These are phyloP conservation scores for Aspergillus tamarii DNA, from an alignment of 2,329 filamentous ascomycete species.

Conservation along the genomic window DNA sequence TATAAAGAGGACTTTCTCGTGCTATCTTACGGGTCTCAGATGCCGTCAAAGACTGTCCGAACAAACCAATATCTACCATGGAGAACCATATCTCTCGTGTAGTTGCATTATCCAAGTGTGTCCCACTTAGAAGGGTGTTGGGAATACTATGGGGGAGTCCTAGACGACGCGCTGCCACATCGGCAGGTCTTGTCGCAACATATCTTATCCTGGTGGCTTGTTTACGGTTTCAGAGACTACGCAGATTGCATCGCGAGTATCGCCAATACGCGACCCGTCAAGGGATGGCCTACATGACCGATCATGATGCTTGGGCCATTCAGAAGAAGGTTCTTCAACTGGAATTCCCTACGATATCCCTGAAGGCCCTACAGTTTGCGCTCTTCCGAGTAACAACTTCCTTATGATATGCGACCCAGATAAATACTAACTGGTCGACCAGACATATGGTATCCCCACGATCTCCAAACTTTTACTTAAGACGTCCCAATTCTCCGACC, in stretches of 20 bases:
- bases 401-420: neutral
- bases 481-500: constrained; percentile 53
- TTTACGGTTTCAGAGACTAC: constrained; percentile 35
- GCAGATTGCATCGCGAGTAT: constrained; percentile 43
- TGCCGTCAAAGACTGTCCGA: neutral
- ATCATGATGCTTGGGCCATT: constrained; percentile 56
- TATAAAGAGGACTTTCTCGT: neutral
- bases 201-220: constrained; percentile 30
- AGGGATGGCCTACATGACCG: constrained; percentile 54
- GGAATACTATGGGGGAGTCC: constrained; percentile 8
- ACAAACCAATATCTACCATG: constrained; percentile 5
- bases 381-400: constrained; percentile 53
- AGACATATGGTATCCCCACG: constrained; percentile 60
- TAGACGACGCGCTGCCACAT: constrained; percentile 10
- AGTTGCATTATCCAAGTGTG: neutral
- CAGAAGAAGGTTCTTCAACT: constrained; percentile 48
- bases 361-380: constrained; percentile 59
- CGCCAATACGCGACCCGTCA: constrained; percentile 45
- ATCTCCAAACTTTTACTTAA: constrained; percentile 55
- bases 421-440: neutral
- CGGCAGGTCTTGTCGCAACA: constrained; percentile 7
- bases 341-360: constrained; percentile 58
- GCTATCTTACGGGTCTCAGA: too few relatives aligned
- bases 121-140: constrained; percentile 10
- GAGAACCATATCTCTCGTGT: constrained; percentile 9